Evolutionary conservation across 179 eudicot species (phyloP).

Genomic region (Monotropa hypopitys): DNA sequence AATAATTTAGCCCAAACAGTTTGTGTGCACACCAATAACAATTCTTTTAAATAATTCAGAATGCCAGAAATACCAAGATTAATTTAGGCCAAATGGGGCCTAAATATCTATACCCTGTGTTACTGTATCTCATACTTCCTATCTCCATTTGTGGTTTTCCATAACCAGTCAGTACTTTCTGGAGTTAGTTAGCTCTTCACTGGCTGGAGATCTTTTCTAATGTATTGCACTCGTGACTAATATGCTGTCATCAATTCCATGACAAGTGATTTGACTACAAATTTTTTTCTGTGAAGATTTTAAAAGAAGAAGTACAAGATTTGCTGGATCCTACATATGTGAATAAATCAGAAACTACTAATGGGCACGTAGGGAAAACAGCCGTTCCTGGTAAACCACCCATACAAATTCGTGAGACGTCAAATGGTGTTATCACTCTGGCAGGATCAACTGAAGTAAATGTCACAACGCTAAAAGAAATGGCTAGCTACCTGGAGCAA

Average conservation of each 20-base stretch:
- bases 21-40: too few relatives aligned
- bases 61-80: too few relatives aligned
- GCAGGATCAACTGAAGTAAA: slow-evolving; percentile 93
- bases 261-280: slow-evolving; percentile 11
- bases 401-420: slow-evolving; percentile 91
- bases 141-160: not conserved
- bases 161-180: not conserved
- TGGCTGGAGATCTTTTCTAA: not conserved
- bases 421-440: slow-evolving; percentile 89
- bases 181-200: not conserved
- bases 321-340: slow-evolving; percentile 58
- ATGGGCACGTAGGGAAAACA: slow-evolving; percentile 52
- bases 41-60: too few relatives aligned
- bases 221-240: not conserved
- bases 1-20: too few relatives aligned
- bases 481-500: slow-evolving; percentile 93
- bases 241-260: not conserved
- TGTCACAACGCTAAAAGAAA: slow-evolving; percentile 76
- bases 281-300: slow-evolving; percentile 47
- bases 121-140: not conserved
- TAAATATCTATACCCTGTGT: not conserved
- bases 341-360: slow-evolving; percentile 51
- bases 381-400: slow-evolving; percentile 76
- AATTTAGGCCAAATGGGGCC: too few relatives aligned
- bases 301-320: slow-evolving; percentile 95